Base-by-base conservation (phyloP, 2,329 filamentous ascomycete species). In the Neobulgaria alba region DNA sequence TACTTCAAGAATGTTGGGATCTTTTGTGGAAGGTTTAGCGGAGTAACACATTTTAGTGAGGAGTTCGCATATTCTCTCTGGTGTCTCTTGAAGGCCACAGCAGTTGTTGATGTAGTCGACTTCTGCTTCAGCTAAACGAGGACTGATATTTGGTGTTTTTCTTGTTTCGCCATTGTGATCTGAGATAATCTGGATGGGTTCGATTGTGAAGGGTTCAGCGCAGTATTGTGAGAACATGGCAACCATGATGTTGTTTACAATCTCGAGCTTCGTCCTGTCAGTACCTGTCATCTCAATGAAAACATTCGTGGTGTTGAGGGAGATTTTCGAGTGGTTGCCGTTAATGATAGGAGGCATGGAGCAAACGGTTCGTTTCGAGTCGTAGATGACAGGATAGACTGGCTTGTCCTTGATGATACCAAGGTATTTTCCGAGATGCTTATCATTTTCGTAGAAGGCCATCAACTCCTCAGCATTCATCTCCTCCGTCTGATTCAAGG, bases 291-390 rank as follows among this genome's bases (percentile, higher is more conserved):
- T 88, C 65, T 98, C 92, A 62, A 98, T 93, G 65, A 98, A 85
- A 58, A 98, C 78, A 58, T 98, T 95, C 59, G 76, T 90, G 43
- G 89, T 96, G 61, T 93, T 69, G 33, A 93, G 68, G 5, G 81
- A 87, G 61, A 98, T 98, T 67, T 98, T 98, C 57, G 89, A 95
- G 67, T 92, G 89, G 58, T 98, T 78, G 57, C 89, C 79, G 68
- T 98, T 98, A 72, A 98, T 98, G 56, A 98, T 96, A 14, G 92
- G 92, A 1, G 92, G 92, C 56, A 98, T 73, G 5, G 90, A 96
- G 67, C 92, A 90, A 26, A 98, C 88, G 33, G 77, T 78, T 32
- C 79, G 75, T 60, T 95, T 85, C 38, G 86, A 77, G 62, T 98
- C 92, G 63, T 88, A 90, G 59, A 98, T 94, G 58, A 94, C 88